Evolutionary conservation across 1,284 basidiomycete genomes (phyloP), one percentile per base, ranked within the genome.

Genomic region (Trichosporon ovoides): DNA sequence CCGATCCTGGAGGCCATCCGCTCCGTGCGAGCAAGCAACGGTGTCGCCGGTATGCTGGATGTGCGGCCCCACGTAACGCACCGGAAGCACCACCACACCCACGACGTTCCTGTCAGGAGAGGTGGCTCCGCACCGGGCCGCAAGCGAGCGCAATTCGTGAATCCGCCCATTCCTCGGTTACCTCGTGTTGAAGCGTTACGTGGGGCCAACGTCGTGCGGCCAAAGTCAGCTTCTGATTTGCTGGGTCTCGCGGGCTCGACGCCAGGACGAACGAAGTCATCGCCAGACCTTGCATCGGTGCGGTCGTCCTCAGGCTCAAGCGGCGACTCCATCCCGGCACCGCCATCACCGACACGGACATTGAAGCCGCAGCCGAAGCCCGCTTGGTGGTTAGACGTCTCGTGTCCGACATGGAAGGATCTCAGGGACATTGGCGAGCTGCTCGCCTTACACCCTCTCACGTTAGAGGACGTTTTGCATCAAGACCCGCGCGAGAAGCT

Each of bases 391-490:
- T 78, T 98, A 24, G 92, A 98, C 72, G 85, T 97, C 2, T 84
- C 89, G 18, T 93, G 87, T 67, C 93, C 94, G 1, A 87, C 86
- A 0, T 92, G 91, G 84, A 87, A 88, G 55, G 93, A 96, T 75
- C 86, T 97, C 82, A 83, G 87, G 57, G 84, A 88, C 19, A 83
- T 97, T 52, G 89, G 91, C 55, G 91, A 90, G 16, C 38, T 56
- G 28, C 50, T 50, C n/a, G 19, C 51, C 54, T 82, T 98, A 2
- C 94, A 98, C 75, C 94, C 94, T 0, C 81, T 97, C 18, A 97
- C 94, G 0, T 82, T 97, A 14, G 94, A 98, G 76, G 94, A 98
- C 78, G 91, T 97, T 34, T 77, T 98, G n/a, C 90, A 93, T 63
- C 87, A 91, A 76, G 93, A 98, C 64, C 87, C 90, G 18, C 84